Evolutionary conservation across 768 basidiomycete species (phyloP).

Genomic region (Termitomyces heimii): DNA sequence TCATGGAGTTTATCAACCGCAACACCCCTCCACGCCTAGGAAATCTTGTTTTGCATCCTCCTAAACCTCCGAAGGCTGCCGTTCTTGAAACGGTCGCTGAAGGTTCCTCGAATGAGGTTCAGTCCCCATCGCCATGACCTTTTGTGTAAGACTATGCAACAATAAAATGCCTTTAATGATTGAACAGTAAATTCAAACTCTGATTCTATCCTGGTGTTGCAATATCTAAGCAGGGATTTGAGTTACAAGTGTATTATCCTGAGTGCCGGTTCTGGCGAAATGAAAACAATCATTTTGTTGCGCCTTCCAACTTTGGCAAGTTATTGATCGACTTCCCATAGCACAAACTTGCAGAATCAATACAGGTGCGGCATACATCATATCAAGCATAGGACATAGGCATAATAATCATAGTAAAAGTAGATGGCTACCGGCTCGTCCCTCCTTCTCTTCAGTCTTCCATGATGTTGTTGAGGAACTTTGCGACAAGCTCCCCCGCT

Average conservation of each 20-base stretch:
- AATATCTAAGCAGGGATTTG: not conserved
- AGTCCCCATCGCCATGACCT: not conserved
- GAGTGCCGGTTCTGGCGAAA: not conserved
- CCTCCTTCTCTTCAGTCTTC: not conserved
- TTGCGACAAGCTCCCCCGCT: constrained; percentile 32
- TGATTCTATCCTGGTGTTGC: not conserved
- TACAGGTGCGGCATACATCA: not conserved
- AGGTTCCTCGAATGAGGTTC: not conserved
- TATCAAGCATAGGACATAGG: not conserved
- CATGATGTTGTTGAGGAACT: constrained; percentile 27
- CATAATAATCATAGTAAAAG: not conserved
- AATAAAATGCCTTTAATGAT: not conserved
- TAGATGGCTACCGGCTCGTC: not conserved
- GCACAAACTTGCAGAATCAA: not conserved
- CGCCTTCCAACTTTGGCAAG: not conserved
- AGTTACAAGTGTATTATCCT: not conserved
- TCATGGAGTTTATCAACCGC: constrained; percentile 79
- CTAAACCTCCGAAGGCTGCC: constrained; percentile 22
- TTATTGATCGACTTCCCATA: not conserved
- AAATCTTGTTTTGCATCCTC: constrained; percentile 49
- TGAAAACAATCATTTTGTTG: not conserved
- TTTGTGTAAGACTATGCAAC: not conserved
- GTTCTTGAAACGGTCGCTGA: constrained; percentile 7
- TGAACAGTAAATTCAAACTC: not conserved
- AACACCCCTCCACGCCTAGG: constrained; percentile 70